phyloP scores from a whole-genome alignment of 1,284 basidiomycete species.

The Sanghuangporus weigelae region DNA sequence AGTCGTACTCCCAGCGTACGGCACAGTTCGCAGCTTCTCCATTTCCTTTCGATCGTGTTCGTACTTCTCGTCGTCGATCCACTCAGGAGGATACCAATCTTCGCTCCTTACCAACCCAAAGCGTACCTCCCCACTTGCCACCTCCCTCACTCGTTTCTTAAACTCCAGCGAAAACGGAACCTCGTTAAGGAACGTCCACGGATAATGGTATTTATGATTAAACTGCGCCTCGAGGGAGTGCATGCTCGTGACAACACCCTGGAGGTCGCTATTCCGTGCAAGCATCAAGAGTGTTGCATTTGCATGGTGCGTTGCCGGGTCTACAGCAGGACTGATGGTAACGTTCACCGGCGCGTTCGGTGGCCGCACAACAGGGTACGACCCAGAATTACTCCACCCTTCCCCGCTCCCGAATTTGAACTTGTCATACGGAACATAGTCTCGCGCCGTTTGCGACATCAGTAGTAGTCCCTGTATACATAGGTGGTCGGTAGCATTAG shows the following conservation, averaged over 20 bases:
- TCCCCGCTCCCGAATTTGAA: background rate
- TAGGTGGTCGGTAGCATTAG: background rate
- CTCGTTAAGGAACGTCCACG: slow-evolving; percentile 37
- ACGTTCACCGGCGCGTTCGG: slow-evolving; percentile 6
- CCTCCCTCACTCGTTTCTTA: slow-evolving; percentile 24
- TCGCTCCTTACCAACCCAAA: slow-evolving; percentile 54
- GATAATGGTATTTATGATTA: slow-evolving; percentile 21
- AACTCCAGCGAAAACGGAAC: slow-evolving; percentile 42
- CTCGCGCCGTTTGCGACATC: background rate
- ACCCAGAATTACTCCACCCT: background rate
- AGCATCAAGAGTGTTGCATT: slow-evolving; percentile 43
- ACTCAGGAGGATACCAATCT: slow-evolving; percentile 51
- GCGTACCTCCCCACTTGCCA: slow-evolving; percentile 33
- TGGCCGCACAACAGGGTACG: background rate
- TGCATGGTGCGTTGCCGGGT: slow-evolving; percentile 20
- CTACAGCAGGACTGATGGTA: background rate
- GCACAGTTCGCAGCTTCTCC: background rate
- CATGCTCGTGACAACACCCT: slow-evolving; percentile 32
- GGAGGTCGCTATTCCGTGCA: slow-evolving; percentile 36
- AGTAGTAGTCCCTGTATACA: background rate
- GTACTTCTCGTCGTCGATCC: slow-evolving; percentile 58
- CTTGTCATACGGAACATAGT: slow-evolving; percentile 9
- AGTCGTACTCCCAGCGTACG: slow-evolving; percentile 3
- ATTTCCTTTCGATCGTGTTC: slow-evolving; percentile 37
- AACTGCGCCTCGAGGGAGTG: slow-evolving; percentile 20